phyloP scores from a whole-genome alignment of 2,329 filamentous ascomycete genomes.

The Neopestalotiopsis sp. region DNA sequence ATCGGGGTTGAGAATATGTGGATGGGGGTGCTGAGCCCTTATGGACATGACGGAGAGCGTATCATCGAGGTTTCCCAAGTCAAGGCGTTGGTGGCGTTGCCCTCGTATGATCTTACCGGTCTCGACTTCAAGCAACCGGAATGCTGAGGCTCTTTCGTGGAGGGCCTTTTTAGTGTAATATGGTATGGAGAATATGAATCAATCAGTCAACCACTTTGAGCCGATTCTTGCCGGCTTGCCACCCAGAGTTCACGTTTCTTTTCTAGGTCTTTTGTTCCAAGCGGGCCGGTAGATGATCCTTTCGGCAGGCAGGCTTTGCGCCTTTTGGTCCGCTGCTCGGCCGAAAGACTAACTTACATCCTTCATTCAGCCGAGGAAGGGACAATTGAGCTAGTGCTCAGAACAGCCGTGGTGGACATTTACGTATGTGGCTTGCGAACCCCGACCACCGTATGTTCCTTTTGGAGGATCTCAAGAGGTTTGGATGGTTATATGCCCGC shows the following conservation, averaged over 20 bases:
- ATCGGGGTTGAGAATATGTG: conserved; percentile 18
- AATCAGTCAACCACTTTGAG: too few relatives aligned
- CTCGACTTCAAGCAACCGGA: background rate
- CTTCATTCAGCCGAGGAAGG: background rate
- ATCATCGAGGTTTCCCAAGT: background rate
- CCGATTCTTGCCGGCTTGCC: background rate
- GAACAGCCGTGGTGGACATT: background rate
- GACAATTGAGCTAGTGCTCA: background rate
- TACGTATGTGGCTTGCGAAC: background rate
- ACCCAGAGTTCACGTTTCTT: background rate
- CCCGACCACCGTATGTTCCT: background rate
- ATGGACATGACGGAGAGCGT: background rate
- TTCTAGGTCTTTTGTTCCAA: background rate
- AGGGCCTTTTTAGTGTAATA: background rate
- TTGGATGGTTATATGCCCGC: background rate
- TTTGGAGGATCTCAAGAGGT: background rate
- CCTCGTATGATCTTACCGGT: background rate
- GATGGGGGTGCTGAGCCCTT: background rate
- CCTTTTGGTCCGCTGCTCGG: background rate
- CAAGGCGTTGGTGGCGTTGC: background rate
- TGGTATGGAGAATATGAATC: too few relatives aligned
- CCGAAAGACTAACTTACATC: background rate
- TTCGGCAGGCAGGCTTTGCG: background rate
- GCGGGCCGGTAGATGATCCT: background rate
- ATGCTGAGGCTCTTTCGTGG: background rate